Base-by-base conservation (phyloP, 352 stramenopile genomes). In the Blastocystis sp. region DNA sequence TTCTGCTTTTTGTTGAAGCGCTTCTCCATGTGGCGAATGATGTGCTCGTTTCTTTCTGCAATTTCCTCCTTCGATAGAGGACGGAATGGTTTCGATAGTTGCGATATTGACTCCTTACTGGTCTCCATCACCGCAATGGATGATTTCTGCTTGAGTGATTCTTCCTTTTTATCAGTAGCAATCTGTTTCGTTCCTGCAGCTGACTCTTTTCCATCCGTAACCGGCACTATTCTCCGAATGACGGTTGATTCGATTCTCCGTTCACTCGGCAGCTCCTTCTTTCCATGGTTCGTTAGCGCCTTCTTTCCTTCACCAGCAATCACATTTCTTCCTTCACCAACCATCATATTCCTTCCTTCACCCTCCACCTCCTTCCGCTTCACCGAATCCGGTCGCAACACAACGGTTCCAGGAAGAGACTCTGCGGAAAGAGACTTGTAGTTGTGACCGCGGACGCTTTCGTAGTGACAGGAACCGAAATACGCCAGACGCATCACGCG, bases 281-380 rank as follows among this genome's bases (percentile, higher is more conserved):
- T 53, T 34, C 3, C 61, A 32, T 61, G 11, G n/a, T n/a, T n/a
- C n/a, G n/a, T n/a, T n/a, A n/a, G n/a, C 21, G 24, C 57, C 29
- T 32, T 4, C 14, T 67, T 14, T 67, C 9, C 11, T 59, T 3
- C 51, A 6, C 32, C 27, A n/a, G 24, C 38, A n/a, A 38, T 16
- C 44, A 53, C 44, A 21, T 18, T 53, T 18, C 44, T 53, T 18
- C 18, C 18, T 18, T 53, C 44, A 8, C 18, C 44, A 8, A 21
- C 44, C 44, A 53, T 88, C 71, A 84, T 90, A 88, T 36, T 91
- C 87, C 67, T 91, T 90, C 88, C 91, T 11, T 91, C 84, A 1
- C 89, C 90, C 84, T 93, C 91, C 88, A 90, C 93, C 21, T 84
- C 92, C 84, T 92, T 92, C 91, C 91, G 93, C 89, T 94, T 90